Base-by-base conservation (phyloP, 257 asterid species). In the Coffea canephora region DNA sequence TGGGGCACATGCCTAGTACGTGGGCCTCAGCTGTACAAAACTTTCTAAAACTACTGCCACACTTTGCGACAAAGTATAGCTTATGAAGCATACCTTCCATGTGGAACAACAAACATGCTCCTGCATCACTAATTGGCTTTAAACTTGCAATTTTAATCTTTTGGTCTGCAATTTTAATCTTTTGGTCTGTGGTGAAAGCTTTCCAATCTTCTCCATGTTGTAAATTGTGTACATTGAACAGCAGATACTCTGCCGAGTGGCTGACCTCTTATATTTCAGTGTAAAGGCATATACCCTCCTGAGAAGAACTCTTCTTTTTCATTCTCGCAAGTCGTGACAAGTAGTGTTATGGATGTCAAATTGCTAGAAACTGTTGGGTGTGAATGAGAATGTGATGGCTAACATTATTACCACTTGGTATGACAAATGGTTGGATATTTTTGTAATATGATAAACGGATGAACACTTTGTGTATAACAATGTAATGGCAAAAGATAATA, bases 281-380 rank as follows among this genome's bases (percentile, higher is more conserved):
- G 25, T 55, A 4, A 19, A 55, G n/a, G 25, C 64, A 55, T 9
- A 18, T 55, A n/a, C 64, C 64, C n/a, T n/a, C 25, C 9, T 5
- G 6, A 8, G 7, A 55, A 27, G 41, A 25, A 62, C 41, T 65
- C 14, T 23, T n/a, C 14, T 23, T n/a, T 1, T 0, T 65, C 36
- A 1, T 12, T 0, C 41, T 0, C 25, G 41, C 78, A 57, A 27
- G 62, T 7, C 50, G 48, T 31, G 5, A 72, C 14, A 14, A 72
- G 49, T 34, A 31, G 8, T 57, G 31, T 31, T n/a, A 8, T 39
- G 7, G 39, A 59, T 12, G 46, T 23, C 48, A 14, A 76, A 62
- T 76, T 62, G 73, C 79, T 48, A 57, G 13, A 72, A 23, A n/a
- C 27, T 72, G 46, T 73, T 50, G 65, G 45, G 13, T 15, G 43